Evolutionary conservation across 164 flowering plant genomes (phyloP).

Genomic region (Stephania yunnanensis): DNA sequence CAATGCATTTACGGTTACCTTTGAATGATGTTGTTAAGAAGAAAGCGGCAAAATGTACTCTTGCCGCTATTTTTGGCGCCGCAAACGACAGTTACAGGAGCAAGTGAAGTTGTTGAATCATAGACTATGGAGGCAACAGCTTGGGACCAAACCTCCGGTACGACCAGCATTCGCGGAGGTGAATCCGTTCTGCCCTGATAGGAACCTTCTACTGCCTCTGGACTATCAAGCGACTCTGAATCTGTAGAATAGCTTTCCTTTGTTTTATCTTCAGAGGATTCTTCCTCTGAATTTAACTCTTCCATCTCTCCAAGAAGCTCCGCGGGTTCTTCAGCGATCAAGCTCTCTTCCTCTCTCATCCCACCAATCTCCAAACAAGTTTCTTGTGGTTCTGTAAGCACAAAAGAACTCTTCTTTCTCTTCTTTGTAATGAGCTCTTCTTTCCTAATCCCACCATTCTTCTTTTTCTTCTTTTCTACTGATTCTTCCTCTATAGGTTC

Average conservation of each 20-base stretch:
- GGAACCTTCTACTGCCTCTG: neutral
- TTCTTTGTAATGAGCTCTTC: neutral
- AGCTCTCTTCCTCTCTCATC: neutral
- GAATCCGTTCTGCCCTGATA: neutral
- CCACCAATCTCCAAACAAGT: too few species aligned
- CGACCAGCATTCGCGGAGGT: conserved; percentile 5
- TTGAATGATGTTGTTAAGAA: conserved; percentile 59
- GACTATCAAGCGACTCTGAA: neutral
- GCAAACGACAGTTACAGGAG: conserved; percentile 58
- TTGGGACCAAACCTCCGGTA: conserved; percentile 62
- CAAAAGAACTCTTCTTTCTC: neutral
- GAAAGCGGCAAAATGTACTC: conserved; percentile 77
- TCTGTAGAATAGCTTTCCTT: neutral
- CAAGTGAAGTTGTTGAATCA: conserved; percentile 37
- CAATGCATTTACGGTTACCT: conserved; percentile 28
- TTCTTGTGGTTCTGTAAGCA: neutral
- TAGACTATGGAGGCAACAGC: conserved; percentile 52
- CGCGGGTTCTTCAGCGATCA: neutral
- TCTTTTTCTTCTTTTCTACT: neutral
- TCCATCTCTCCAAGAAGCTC: neutral
- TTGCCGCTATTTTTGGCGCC: conserved; percentile 91
- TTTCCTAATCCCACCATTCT: neutral
- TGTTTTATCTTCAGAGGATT: neutral
- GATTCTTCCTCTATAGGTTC: neutral
- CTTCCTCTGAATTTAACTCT: neutral